These are phyloP conservation scores for Lactarius vividus DNA, from an alignment of 768 basidiomycete species.

Conservation along the genomic window DNA sequence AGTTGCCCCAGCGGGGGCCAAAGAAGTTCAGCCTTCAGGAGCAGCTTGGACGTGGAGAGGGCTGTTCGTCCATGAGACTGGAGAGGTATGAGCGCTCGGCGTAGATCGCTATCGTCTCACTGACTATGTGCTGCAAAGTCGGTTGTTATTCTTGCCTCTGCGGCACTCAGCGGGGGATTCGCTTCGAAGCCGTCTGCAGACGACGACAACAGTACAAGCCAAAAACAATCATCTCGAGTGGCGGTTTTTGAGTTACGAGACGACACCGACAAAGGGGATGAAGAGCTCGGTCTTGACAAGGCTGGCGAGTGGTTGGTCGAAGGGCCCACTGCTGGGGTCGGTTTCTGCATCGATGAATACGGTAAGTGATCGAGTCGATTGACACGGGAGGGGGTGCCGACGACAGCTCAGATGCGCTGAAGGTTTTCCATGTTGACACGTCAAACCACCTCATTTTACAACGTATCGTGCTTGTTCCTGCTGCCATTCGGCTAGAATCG, in stretches of 20 bases:
- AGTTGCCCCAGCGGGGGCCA: conserved; percentile 35
- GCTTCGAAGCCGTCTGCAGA: conserved; percentile 7
- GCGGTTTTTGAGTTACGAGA: conserved; percentile 17
- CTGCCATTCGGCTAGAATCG: conserved; percentile 23
- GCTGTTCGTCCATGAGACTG: conserved; percentile 32
- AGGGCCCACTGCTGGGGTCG: conserved; percentile 17
- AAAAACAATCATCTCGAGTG: conserved; percentile 12
- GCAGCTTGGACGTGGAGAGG: conserved; percentile 37
- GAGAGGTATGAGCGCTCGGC: conserved; percentile 31
- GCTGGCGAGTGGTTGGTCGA: conserved; percentile 26
- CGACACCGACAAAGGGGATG: conserved; percentile 11
- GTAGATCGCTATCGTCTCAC: neutral
- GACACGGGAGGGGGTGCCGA: neutral
- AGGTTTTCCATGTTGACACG: conserved; percentile 43
- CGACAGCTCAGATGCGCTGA: conserved; percentile 35
- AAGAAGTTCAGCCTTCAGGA: conserved; percentile 31
- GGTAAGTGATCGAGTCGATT: conserved; percentile 11
- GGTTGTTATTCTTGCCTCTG: conserved; percentile 20
- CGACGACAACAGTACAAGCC: neutral
- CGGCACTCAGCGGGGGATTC: conserved; percentile 9
- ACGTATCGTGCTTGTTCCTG: conserved; percentile 19
- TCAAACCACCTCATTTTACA: conserved; percentile 47
- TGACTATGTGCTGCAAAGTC: conserved; percentile 15
- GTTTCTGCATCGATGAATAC: conserved; percentile 7
- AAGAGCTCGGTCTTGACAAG: conserved; percentile 13